These are phyloP conservation scores for Fraxinus albicans DNA, from an alignment of 305 asterid genomes.

Conservation along the genomic window DNA sequence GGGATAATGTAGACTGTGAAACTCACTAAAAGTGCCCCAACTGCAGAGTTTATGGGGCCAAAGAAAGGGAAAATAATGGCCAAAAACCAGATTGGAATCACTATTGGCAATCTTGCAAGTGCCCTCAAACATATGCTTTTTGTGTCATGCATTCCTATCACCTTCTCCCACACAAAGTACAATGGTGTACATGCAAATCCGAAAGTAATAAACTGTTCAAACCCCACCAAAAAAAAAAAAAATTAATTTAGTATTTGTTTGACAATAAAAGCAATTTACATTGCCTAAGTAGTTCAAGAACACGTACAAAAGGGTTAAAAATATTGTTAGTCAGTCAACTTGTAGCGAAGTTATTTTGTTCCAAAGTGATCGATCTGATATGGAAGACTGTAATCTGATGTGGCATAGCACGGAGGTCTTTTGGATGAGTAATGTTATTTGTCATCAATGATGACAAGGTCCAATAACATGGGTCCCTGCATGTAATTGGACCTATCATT, in stretches of 20 bases:
- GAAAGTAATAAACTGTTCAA: constrained; percentile 54
- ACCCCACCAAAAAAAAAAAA: neutral
- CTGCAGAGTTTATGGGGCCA: constrained; percentile 67
- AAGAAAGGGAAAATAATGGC: constrained; percentile 68
- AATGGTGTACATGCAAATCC: constrained; percentile 66
- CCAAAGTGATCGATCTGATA: neutral
- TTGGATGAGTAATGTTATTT: neutral
- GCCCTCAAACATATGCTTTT: constrained; percentile 61
- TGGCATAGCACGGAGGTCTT: neutral
- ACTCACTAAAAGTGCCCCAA: constrained; percentile 60
- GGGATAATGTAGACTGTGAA: constrained; percentile 67
- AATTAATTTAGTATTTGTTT: neutral
- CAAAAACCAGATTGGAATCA: constrained; percentile 65
- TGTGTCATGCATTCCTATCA: constrained; percentile 69
- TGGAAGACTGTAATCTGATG: neutral
- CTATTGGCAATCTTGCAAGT: constrained; percentile 57
- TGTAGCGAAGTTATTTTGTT: neutral
- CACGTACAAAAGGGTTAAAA: neutral
- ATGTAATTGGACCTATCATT: neutral
- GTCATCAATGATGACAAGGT: neutral
- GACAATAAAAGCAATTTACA: neutral
- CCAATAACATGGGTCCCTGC: neutral
- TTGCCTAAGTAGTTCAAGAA: neutral
- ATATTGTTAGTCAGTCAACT: neutral
- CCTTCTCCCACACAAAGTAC: constrained; percentile 73